Base-by-base conservation (phyloP, 441 rosid species). In the Croton laevigatus region DNA sequence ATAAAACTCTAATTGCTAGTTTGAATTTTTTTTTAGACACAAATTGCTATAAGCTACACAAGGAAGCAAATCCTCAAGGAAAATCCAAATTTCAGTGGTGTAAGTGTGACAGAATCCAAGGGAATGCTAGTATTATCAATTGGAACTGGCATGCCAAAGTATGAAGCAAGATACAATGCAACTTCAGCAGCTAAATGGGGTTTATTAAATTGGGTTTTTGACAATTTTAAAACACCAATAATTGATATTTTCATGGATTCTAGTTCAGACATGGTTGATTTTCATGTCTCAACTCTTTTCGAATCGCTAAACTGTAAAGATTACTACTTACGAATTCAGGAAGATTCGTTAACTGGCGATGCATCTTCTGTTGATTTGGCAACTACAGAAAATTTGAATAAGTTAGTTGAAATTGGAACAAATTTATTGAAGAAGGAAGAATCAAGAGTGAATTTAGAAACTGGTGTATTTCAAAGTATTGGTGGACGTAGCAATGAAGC, bases 11-110 rank as follows among this genome's bases (percentile, higher is more conserved):
- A n/a, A n/a, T n/a, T n/a, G n/a, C n/a, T n/a, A n/a, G n/a, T n/a
- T n/a, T n/a, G n/a, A n/a, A n/a, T n/a, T n/a, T n/a, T n/a, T 51
- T 12, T 70, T 62, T 71, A 83, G 87, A 75, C 85, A 19, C 27
- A 75, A 37, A 8, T 81, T 38, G 79, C 83, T 0, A 53, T 77
- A 51, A 76, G 62, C 44, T 68, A 75, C 36, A 71, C 76, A 20
- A 42, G 72, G 1, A 79, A 51, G 58, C 77, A 62, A 45, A 73
- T 64, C 4, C 16, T 46, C 46, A 75, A 13, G 54, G 49, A 48
- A 1, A 65, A 58, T 5, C 17, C 32, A 0, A 65, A 69, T 20
- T 75, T 71, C 65, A 42, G 32, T 16, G 71, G 48, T 23, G 69
- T 62, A 14, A 60, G 64, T 4, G 59, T 79, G 45, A 57, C 46